Base-by-base conservation (phyloP, 2,329 filamentous ascomycete genomes). In the Claviceps sp. region DNA sequence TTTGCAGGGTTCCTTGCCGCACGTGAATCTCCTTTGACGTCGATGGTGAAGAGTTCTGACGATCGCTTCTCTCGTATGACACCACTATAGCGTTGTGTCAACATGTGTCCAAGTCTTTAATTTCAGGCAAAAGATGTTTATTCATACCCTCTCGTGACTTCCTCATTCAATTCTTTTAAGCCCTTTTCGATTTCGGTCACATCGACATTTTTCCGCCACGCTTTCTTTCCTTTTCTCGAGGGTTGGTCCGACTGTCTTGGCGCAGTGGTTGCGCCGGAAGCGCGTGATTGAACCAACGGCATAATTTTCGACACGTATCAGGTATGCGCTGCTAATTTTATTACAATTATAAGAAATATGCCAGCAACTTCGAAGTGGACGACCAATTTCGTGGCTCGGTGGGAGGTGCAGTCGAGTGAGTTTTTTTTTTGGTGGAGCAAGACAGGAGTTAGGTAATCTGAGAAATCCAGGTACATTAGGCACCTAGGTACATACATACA, bases 201-300 rank as follows among this genome's bases (percentile, higher is more conserved):
- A 70, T 98, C 88, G 68, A 98, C 88, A 71, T 98, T 95, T 69
- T 97, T 98, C 64, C 93, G 81, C 93, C 93, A 98, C 37, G 93
- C 91, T 73, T 95, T 97, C 72, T 97, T 97, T 61, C 94, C 93
- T 68, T 98, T 98, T 65, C 93, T 79, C 5, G 91, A 97, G 26
- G 89, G 81, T 68, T 98, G 93, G 57, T 81, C 89, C 70, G 85
- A 82, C 59, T 94, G 88, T 56, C 84, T 81, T 11, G 89, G 90
- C 18, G 87, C 85, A 38, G 75, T 70, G 13, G 70, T 68, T 38
- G 76, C 70, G 54, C 70, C 76, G 42, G 72, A 67, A 9, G 58
- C 58, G 48, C 68, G 69, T 47, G 71, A 68, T 58, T 70, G 68
- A 30, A 81, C 60, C 26, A 77, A 70, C n/a, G 78, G 76, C 78